Evolutionary conservation across 371 early-diverging fungal species (phyloP).

Genomic region (Mortierella sp.): DNA sequence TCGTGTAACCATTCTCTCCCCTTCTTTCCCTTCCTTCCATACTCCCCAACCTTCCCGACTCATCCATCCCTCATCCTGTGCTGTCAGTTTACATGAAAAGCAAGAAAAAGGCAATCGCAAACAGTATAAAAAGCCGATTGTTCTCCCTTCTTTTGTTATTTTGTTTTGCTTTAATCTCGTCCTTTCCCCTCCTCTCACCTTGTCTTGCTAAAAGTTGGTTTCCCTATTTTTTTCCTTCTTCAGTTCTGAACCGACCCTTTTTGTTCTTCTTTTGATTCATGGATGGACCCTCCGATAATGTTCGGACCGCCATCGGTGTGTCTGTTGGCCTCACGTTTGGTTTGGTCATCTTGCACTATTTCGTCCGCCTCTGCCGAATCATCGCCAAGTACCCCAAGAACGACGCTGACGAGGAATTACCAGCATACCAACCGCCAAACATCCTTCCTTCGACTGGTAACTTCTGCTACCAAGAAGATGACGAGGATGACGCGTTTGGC

Average conservation of each 20-base stretch:
- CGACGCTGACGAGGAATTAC: not conserved
- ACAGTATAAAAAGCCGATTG: not conserved
- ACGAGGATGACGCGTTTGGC: not conserved
- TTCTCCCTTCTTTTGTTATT: not conserved
- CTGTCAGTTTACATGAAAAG: not conserved
- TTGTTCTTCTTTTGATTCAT: not conserved
- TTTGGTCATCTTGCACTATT: not conserved
- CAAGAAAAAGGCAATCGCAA: not conserved
- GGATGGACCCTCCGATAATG: not conserved
- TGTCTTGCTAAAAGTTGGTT: not conserved
- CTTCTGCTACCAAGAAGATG: not conserved
- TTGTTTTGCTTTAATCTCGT: not conserved
- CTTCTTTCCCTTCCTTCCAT: not conserved
- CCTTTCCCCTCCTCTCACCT: not conserved
- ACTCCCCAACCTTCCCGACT: not conserved
- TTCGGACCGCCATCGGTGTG: not conserved
- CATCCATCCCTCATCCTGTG: not conserved
- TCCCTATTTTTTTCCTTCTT: not conserved
- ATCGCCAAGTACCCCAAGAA: not conserved
- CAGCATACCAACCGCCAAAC: not conserved
- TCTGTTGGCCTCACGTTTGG: conserved; percentile 1
- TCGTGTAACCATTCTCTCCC: not conserved
- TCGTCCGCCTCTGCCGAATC: not conserved
- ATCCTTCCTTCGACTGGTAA: not conserved
- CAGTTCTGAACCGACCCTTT: not conserved